These are phyloP conservation scores for Effrenium voratum DNA, from an alignment of 73 alveolate genomes.

Conservation along the genomic window DNA sequence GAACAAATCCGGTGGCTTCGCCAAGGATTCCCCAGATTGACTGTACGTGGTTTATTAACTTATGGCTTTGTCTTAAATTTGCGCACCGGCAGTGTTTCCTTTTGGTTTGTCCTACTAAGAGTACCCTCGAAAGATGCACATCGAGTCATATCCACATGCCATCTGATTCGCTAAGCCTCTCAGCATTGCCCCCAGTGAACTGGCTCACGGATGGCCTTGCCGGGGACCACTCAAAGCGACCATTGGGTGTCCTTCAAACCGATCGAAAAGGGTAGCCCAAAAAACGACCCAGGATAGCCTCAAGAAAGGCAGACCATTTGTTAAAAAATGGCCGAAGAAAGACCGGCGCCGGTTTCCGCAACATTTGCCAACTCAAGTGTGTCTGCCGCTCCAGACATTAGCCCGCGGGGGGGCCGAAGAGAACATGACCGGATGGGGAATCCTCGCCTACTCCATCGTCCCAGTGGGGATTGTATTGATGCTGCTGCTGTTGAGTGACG, in stretches of 20 bases:
- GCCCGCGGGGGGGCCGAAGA: not conserved
- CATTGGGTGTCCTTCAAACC: not conserved
- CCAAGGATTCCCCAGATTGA: too few species aligned
- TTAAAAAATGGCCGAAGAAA: not conserved
- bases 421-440: constrained; percentile 29
- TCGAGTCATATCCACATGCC: too few species aligned
- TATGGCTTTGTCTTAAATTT: too few species aligned
- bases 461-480: constrained; percentile 11
- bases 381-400: not conserved
- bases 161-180: too few species aligned
- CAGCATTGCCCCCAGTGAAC: too few species aligned
- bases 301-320: not conserved
- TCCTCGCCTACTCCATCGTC: not conserved
- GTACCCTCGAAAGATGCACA: too few species aligned
- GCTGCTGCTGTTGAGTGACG: constrained; percentile 21
- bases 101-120: too few species aligned
- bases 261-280: not conserved
- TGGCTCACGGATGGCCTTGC: too few species aligned
- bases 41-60: too few species aligned
- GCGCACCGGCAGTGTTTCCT: too few species aligned
- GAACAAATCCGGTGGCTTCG: too few species aligned
- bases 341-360: not conserved
- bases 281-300: not conserved
- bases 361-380: not conserved
- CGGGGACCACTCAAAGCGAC: too few species aligned